A percentile compares a stretch with the other conserved stretches of the same genome.
These are phyloP conservation scores for Xylaria sp. DNA, from an alignment of 2,329 filamentous ascomycete genomes.

Conservation along the genomic window DNA sequence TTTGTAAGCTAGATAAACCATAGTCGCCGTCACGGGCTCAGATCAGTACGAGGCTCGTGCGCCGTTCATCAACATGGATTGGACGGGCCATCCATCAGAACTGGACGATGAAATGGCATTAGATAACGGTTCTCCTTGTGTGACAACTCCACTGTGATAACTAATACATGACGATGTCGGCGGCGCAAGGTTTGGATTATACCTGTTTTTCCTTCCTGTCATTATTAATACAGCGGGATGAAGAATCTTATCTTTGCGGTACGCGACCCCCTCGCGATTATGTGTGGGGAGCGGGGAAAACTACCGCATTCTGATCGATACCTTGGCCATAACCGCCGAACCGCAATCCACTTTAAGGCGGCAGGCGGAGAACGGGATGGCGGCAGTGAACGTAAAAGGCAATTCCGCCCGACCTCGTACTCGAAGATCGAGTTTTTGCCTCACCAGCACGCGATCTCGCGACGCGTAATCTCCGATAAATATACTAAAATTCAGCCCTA, in stretches of 20 bases:
- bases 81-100: too few relatives aligned
- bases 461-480: neutral
- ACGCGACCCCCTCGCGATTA: neutral
- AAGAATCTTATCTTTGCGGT: neutral
- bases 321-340: neutral
- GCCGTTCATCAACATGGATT: neutral
- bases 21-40: neutral
- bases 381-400: slow-evolving; percentile 17
- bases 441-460: neutral
- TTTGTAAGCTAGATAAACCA: neutral
- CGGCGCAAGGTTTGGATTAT: slow-evolving; percentile 16
- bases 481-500: neutral
- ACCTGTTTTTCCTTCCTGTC: neutral
- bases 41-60: neutral
- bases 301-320: neutral
- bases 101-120: neutral
- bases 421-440: neutral
- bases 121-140: neutral
- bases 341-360: neutral
- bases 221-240: neutral
- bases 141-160: slow-evolving; percentile 22
- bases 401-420: slow-evolving; percentile 14
- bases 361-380: neutral
- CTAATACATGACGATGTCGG: slow-evolving; percentile 26
- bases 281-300: neutral